These are phyloP conservation scores for Phialophora macrospora DNA, from an alignment of 2,329 filamentous ascomycete species.

Conservation along the genomic window DNA sequence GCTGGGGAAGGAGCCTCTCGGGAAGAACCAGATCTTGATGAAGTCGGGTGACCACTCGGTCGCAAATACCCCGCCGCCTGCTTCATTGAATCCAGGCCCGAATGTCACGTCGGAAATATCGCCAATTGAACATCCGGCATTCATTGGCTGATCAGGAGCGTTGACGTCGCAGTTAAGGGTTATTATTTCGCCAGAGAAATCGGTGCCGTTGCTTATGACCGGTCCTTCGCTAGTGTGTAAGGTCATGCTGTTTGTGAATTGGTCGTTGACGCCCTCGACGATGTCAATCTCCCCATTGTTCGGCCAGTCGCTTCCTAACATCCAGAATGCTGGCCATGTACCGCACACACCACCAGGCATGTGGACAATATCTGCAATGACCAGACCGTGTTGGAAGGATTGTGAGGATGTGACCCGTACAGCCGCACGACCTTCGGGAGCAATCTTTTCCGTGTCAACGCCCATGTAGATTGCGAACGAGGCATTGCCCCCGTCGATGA, in stretches of 20 bases:
- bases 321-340: conserved; percentile 59
- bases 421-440: conserved; percentile 49
- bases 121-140: conserved; percentile 50
- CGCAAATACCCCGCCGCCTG: conserved; percentile 68
- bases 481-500: conserved; percentile 43
- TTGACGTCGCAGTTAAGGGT: conserved; percentile 58
- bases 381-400: conserved; percentile 52
- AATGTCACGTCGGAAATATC: conserved; percentile 45
- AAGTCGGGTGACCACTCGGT: conserved; percentile 74
- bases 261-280: conserved; percentile 58
- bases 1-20: conserved; percentile 50
- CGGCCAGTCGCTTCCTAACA: conserved; percentile 47
- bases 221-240: conserved; percentile 55
- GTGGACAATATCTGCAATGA: conserved; percentile 55
- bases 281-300: conserved; percentile 58
- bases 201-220: conserved; percentile 36
- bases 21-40: conserved; percentile 74
- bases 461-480: conserved; percentile 49
- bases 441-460: conserved; percentile 47
- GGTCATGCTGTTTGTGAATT: conserved; percentile 53
- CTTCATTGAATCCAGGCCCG: conserved; percentile 60
- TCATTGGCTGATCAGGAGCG: conserved; percentile 46
- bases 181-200: conserved; percentile 57
- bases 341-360: conserved; percentile 56
- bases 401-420: conserved; percentile 54